Percentiles rank a stretch among this genome's conserved stretches.
Evolutionary conservation across 768 basidiomycete genomes (phyloP).

Genomic region (Pulveroboletus ravenelii): DNA sequence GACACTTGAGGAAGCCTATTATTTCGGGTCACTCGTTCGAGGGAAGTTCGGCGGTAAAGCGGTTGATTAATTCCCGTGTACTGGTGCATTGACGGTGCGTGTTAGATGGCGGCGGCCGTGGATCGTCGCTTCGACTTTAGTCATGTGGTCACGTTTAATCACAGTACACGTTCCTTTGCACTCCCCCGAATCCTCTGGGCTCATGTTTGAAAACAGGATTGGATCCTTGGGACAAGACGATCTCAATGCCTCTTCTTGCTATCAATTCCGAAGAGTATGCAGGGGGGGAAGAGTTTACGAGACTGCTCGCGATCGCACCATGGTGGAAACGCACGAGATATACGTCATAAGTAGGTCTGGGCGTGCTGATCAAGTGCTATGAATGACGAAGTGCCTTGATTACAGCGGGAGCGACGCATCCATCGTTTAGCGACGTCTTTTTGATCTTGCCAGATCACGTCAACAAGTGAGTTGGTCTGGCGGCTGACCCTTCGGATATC

Average conservation of each 20-base stretch:
- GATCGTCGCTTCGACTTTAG: conserved; percentile 21
- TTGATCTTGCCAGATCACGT: conserved; percentile 30
- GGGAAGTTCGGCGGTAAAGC: conserved; percentile 27
- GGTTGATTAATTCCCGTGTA: neutral
- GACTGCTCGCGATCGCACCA: conserved; percentile 29
- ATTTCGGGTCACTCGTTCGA: conserved; percentile 34
- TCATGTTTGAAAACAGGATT: conserved; percentile 21
- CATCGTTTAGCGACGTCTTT: conserved; percentile 34
- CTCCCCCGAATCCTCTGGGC: conserved; percentile 14
- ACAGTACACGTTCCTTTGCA: conserved; percentile 15
- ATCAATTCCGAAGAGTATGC: conserved; percentile 35
- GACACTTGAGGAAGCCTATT: conserved; percentile 16
- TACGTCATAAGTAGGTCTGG: conserved; percentile 11
- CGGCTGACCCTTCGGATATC: conserved; percentile 14
- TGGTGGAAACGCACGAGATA: conserved; percentile 1
- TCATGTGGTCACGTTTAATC: conserved; percentile 26
- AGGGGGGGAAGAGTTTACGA: conserved; percentile 32
- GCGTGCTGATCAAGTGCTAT: neutral
- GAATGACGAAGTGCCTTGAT: neutral
- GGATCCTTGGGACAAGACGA: conserved; percentile 20
- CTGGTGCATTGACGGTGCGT: neutral
- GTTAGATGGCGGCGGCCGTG: conserved; percentile 25
- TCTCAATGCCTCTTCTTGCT: conserved; percentile 30
- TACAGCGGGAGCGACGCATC: conserved; percentile 30
- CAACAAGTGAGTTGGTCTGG: conserved; percentile 24